These are phyloP conservation scores for Turnera subulata DNA, from an alignment of 345 rosid genomes.

Conservation along the genomic window DNA sequence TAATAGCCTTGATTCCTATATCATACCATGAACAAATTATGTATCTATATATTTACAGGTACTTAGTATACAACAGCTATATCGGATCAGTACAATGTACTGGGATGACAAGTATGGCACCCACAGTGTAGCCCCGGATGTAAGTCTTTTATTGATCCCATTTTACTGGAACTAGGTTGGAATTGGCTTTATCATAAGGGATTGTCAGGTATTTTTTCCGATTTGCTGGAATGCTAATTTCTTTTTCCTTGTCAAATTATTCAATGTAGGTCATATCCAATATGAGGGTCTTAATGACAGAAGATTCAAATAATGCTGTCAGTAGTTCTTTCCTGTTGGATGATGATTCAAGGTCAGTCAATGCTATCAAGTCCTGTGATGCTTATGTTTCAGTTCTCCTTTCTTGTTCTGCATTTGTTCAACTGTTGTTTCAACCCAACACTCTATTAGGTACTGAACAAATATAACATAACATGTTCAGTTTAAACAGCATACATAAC, in stretches of 20 bases:
- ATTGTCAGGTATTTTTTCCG: background rate
- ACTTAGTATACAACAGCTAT: conserved; percentile 83
- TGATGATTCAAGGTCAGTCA: conserved; percentile 83
- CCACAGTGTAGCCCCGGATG: conserved; percentile 80
- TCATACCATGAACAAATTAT: background rate
- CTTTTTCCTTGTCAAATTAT: background rate
- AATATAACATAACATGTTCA: too few relatives aligned
- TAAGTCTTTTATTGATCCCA: conserved; percentile 41
- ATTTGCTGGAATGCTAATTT: background rate
- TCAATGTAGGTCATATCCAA: conserved; percentile 63
- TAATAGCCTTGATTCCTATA: background rate
- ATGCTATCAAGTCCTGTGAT: too few relatives aligned
- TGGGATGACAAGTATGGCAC: conserved; percentile 99
- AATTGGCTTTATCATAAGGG: conserved; percentile 14
- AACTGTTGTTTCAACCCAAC: too few relatives aligned
- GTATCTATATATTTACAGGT: conserved; percentile 40
- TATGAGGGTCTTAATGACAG: conserved; percentile 94
- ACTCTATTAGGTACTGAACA: too few relatives aligned
- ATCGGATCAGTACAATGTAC: conserved; percentile 87
- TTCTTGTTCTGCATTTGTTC: too few relatives aligned
- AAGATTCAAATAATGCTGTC: conserved; percentile 91
- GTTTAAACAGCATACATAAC: too few relatives aligned
- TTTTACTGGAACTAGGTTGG: conserved; percentile 13
- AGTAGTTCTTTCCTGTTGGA: conserved; percentile 91
- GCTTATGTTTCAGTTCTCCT: too few relatives aligned